These are phyloP conservation scores for Tieghemostelium lacteum DNA, from an alignment of 78 protist genomes.

Conservation along the genomic window DNA sequence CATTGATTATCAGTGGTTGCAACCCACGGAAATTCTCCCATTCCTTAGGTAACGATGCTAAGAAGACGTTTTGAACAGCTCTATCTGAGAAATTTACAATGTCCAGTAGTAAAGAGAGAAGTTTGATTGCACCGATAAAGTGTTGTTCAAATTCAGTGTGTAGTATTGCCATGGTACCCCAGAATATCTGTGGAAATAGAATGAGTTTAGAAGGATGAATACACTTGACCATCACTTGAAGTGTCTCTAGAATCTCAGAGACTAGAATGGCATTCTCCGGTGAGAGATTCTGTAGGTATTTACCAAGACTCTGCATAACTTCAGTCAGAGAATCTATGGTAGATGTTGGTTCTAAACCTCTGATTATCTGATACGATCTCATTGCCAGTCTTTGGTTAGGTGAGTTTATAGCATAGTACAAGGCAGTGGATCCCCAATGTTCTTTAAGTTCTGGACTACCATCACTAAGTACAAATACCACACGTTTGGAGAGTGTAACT, in stretches of 20 bases:
- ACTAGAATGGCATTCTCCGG: constrained; percentile 21
- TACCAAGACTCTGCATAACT: constrained; percentile 52
- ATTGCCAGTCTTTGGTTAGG: constrained; percentile 45
- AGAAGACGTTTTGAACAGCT: constrained; percentile 72
- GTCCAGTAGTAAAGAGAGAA: constrained; percentile 36
- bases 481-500: constrained; percentile 58
- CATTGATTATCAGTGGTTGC: constrained; percentile 68
- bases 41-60: constrained; percentile 72
- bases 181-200: constrained; percentile 60
- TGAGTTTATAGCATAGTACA: constrained; percentile 63
- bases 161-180: constrained; percentile 63
- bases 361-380: constrained; percentile 41
- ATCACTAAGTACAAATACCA: constrained; percentile 15
- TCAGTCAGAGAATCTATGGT: constrained; percentile 62
- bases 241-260: constrained; percentile 61
- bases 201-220: constrained; percentile 68
- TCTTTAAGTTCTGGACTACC: constrained; percentile 33
- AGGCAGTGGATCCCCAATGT: constrained; percentile 59
- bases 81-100: constrained; percentile 57
- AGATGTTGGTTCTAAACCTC: constrained; percentile 71
- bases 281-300: constrained; percentile 6
- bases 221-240: constrained; percentile 35
- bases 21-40: constrained; percentile 69
- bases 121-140: constrained; percentile 46
- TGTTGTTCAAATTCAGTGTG: constrained; percentile 56